A percentile compares a stretch with the other conserved stretches of the same genome.
Evolutionary conservation across 345 rosid genomes (phyloP).

Genomic region (Aethionema arabicum): DNA sequence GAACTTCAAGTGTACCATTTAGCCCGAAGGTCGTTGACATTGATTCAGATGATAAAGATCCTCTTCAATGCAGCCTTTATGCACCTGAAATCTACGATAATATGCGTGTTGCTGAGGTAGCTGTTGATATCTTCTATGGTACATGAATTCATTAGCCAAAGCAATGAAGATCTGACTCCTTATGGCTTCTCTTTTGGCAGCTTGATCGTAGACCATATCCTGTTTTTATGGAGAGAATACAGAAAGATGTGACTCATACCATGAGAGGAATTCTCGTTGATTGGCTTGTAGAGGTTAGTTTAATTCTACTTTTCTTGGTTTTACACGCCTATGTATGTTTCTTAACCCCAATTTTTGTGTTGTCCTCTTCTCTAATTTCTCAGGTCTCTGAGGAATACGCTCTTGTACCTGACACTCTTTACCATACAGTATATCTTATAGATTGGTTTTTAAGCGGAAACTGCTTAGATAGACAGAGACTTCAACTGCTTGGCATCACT

Average conservation of each 20-base stretch:
- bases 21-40: constrained; percentile 51
- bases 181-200: constrained; percentile 42
- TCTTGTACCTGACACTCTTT: constrained; percentile 81
- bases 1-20: constrained; percentile 34
- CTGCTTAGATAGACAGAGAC: constrained; percentile 65
- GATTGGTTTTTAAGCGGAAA: constrained; percentile 75
- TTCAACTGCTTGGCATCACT: constrained; percentile 93
- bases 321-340: neutral
- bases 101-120: constrained; percentile 81
- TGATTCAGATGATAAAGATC: constrained; percentile 64
- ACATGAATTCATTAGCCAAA: neutral
- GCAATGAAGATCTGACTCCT: constrained; percentile 3
- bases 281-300: constrained; percentile 98
- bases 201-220: constrained; percentile 60
- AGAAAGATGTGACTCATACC: constrained; percentile 71
- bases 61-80: constrained; percentile 70
- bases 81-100: constrained; percentile 68
- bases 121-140: neutral
- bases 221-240: constrained; percentile 65
- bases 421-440: constrained; percentile 76
- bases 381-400: constrained; percentile 96
- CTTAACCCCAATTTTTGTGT: neutral
- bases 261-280: constrained; percentile 91
- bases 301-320: neutral
- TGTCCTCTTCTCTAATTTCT: constrained; percentile 2